Evolutionary conservation across 768 basidiomycete genomes (phyloP).

Genomic region (Pilatotrama ljubarskyi): DNA sequence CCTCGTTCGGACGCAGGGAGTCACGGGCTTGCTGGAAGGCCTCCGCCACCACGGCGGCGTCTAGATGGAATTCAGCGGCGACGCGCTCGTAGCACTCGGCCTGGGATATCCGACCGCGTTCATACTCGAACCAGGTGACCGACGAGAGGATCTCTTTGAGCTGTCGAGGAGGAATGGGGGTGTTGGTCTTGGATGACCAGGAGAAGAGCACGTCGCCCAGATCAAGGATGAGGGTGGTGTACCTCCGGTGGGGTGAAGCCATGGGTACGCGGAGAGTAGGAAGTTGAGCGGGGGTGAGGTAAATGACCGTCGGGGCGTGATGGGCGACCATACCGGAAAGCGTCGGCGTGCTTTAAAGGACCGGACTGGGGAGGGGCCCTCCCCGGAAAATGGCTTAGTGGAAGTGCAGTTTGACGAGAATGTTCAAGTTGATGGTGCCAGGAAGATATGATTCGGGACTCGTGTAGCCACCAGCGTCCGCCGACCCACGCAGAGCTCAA

Average conservation of each 20-base stretch:
- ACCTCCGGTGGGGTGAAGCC: constrained; percentile 13
- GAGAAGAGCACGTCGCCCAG: constrained; percentile 58
- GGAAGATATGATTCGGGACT: constrained; percentile 8
- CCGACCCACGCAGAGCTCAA: constrained; percentile 4
- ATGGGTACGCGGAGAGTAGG: constrained; percentile 29
- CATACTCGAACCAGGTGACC: constrained; percentile 56
- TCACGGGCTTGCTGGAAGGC: constrained; percentile 51
- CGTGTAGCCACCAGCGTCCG: constrained; percentile 7
- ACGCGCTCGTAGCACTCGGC: constrained; percentile 46
- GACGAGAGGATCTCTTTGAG: constrained; percentile 47
- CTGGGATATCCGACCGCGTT: constrained; percentile 47
- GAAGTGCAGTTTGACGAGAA: constrained; percentile 2
- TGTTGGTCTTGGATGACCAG: constrained; percentile 51
- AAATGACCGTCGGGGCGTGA: neutral
- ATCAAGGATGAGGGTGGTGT: constrained; percentile 47
- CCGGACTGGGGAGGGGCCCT: neutral
- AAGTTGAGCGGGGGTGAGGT: constrained; percentile 12
- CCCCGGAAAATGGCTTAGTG: neutral
- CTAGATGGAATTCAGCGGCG: constrained; percentile 37
- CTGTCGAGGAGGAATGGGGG: constrained; percentile 41
- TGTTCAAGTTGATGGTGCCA: constrained; percentile 2
- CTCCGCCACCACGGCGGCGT: constrained; percentile 36
- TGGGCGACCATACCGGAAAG: neutral
- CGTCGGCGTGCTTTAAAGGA: neutral
- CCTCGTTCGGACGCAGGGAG: constrained; percentile 48